These are phyloP conservation scores for Fusarium euwallaceae DNA, from an alignment of 2,329 filamentous ascomycete genomes.

Conservation along the genomic window DNA sequence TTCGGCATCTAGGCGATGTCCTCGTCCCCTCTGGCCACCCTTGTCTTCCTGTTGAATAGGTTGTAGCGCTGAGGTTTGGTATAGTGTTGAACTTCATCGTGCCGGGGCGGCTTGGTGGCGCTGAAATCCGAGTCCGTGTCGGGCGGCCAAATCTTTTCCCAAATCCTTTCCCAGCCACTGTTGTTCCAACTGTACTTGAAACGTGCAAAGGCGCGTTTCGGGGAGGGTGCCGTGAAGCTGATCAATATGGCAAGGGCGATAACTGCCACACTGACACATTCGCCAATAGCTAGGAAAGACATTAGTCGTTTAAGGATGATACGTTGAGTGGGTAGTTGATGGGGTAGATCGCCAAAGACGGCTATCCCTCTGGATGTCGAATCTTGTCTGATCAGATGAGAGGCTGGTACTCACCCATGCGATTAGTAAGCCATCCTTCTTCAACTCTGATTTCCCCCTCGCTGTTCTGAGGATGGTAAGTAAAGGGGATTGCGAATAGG, in stretches of 20 bases:
- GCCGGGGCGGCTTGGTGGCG: not conserved
- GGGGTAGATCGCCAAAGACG: not conserved
- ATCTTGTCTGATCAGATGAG: not conserved
- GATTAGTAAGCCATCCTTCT: not conserved
- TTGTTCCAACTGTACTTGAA: not conserved
- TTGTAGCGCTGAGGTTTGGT: not conserved
- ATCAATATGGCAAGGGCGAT: not conserved
- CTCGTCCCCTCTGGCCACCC: not conserved
- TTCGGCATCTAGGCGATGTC: not conserved
- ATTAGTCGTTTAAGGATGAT: not conserved
- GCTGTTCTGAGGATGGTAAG: constrained; percentile 18
- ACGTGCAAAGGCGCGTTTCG: not conserved
- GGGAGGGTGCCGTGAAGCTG: not conserved
- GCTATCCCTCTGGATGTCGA: not conserved
- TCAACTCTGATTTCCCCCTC: constrained; percentile 14
- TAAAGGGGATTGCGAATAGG: constrained; percentile 23
- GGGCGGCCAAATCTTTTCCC: not conserved
- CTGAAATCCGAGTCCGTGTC: not conserved
- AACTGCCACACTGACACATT: not conserved
- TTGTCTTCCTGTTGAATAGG: not conserved
- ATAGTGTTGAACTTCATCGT: not conserved
- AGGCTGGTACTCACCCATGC: not conserved
- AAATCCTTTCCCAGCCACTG: not conserved
- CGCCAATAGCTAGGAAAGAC: not conserved
- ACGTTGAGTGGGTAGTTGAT: not conserved